These are phyloP conservation scores for Tricholoma furcatifolium DNA, from an alignment of 768 basidiomycete species.

Conservation along the genomic window DNA sequence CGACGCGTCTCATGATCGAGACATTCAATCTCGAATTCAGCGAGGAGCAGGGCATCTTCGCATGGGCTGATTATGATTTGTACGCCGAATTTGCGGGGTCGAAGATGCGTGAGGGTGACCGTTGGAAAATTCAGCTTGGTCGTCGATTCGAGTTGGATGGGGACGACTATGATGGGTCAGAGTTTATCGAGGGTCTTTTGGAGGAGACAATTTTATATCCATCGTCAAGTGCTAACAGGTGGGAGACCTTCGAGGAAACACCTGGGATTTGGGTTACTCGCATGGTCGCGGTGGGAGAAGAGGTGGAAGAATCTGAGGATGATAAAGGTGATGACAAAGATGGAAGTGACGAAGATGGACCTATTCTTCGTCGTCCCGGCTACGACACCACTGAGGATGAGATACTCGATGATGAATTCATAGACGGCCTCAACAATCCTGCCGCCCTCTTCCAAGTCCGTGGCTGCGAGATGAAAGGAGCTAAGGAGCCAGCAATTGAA, in stretches of 20 bases:
- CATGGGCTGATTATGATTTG: conserved; percentile 29
- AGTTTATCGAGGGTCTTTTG: conserved; percentile 30
- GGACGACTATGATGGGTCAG: conserved; percentile 33
- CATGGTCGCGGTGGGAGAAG: neutral
- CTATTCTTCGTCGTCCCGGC: conserved; percentile 1
- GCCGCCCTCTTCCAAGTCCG: too few species aligned
- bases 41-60: conserved; percentile 29
- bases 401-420: too few species aligned
- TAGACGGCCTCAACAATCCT: too few species aligned
- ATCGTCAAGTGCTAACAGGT: conserved; percentile 7
- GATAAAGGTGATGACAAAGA: too few species aligned
- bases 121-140: conserved; percentile 41
- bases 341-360: neutral
- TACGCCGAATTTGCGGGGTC: conserved; percentile 32
- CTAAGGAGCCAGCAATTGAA: too few species aligned
- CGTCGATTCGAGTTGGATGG: conserved; percentile 31
- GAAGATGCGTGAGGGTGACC: conserved; percentile 30
- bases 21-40: conserved; percentile 32
- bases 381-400: conserved; percentile 2
- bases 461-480: too few species aligned
- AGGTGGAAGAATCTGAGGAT: neutral
- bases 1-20: conserved; percentile 37
- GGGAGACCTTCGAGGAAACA: conserved; percentile 30
- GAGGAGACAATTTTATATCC: conserved; percentile 32
- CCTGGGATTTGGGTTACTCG: conserved; percentile 32